These are phyloP conservation scores for Phoma sp. DNA, from an alignment of 2,329 filamentous ascomycete genomes.

Conservation along the genomic window DNA sequence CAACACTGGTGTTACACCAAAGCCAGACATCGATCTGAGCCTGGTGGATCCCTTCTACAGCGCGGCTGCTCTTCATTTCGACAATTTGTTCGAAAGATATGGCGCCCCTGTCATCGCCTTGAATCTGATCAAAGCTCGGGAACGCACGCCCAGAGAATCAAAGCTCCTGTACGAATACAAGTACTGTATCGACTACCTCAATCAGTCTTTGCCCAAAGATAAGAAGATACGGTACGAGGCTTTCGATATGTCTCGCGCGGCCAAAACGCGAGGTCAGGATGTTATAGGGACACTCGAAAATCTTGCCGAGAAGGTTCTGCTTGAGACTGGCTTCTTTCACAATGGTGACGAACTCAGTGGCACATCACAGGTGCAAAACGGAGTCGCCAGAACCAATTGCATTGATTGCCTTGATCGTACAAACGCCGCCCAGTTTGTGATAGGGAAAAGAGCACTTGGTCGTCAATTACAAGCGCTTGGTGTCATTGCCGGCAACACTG, in stretches of 20 bases:
- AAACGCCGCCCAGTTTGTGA: slow-evolving; percentile 97
- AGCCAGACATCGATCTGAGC: slow-evolving; percentile 93
- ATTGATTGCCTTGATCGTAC: slow-evolving; percentile 97
- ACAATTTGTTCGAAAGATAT: slow-evolving; percentile 91
- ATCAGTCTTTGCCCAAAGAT: slow-evolving; percentile 83
- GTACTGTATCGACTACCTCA: slow-evolving; percentile 86
- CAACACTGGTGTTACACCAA: slow-evolving; percentile 91
- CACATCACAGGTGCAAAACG: slow-evolving; percentile 79
- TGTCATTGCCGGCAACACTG: slow-evolving; percentile 75
- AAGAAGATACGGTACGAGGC: slow-evolving; percentile 93
- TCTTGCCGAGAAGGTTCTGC: slow-evolving; percentile 86
- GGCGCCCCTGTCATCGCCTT: slow-evolving; percentile 90
- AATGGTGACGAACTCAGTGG: slow-evolving; percentile 78
- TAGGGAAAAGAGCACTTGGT: slow-evolving; percentile 90
- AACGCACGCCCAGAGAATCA: slow-evolving; percentile 87
- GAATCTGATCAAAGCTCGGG: slow-evolving; percentile 84
- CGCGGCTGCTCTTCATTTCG: slow-evolving; percentile 90
- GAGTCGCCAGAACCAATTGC: slow-evolving; percentile 92
- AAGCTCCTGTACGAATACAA: slow-evolving; percentile 89
- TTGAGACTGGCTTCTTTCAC: slow-evolving; percentile 89
- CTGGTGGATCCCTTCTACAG: slow-evolving; percentile 96
- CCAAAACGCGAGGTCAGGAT: slow-evolving; percentile 88
- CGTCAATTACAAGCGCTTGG: slow-evolving; percentile 92
- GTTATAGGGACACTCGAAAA: slow-evolving; percentile 90
- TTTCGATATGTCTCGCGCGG: slow-evolving; percentile 97